Percentiles rank a stretch among this genome's conserved stretches.
phyloP scores from a whole-genome alignment of 2,329 filamentous ascomycete species.

The Neurospora sp. region DNA sequence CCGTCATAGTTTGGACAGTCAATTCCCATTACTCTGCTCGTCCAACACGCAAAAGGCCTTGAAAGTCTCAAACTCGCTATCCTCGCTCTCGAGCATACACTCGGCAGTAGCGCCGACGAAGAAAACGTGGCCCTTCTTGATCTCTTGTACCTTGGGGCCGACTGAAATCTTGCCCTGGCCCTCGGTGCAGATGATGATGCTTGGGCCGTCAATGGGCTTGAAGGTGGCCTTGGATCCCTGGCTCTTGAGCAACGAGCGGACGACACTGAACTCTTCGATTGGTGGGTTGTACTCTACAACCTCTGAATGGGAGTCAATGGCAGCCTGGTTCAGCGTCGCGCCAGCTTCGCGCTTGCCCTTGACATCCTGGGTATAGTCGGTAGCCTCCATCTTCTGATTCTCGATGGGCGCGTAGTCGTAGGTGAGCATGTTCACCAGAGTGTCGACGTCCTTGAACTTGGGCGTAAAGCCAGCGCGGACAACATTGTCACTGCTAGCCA shows the following conservation, averaged over 20 bases:
- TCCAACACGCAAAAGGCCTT: slow-evolving; percentile 88
- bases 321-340: slow-evolving; percentile 67
- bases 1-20: not conserved
- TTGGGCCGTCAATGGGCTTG: slow-evolving; percentile 76
- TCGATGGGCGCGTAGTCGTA: slow-evolving; percentile 92
- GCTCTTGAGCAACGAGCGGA: slow-evolving; percentile 65
- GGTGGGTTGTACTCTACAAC: slow-evolving; percentile 82
- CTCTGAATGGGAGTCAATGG: slow-evolving; percentile 67
- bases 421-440: slow-evolving; percentile 81
- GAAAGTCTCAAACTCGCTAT: slow-evolving; percentile 74
- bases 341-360: slow-evolving; percentile 42
- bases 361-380: slow-evolving; percentile 46
- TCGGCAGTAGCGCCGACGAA: slow-evolving; percentile 86
- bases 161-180: slow-evolving; percentile 79
- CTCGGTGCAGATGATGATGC: slow-evolving; percentile 81
- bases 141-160: slow-evolving; percentile 66
- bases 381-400: slow-evolving; percentile 84
- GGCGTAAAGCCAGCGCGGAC: slow-evolving; percentile 95
- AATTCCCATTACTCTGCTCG: slow-evolving; percentile 31
- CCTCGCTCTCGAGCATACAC: slow-evolving; percentile 61
- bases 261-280: slow-evolving; percentile 90
- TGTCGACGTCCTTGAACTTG: slow-evolving; percentile 94
- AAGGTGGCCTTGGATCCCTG: slow-evolving; percentile 76
- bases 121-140: slow-evolving; percentile 64
- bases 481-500: slow-evolving; percentile 98